These are phyloP conservation scores for Monosporascus cannonballus DNA, from an alignment of 2,329 filamentous ascomycete species.

Conservation along the genomic window DNA sequence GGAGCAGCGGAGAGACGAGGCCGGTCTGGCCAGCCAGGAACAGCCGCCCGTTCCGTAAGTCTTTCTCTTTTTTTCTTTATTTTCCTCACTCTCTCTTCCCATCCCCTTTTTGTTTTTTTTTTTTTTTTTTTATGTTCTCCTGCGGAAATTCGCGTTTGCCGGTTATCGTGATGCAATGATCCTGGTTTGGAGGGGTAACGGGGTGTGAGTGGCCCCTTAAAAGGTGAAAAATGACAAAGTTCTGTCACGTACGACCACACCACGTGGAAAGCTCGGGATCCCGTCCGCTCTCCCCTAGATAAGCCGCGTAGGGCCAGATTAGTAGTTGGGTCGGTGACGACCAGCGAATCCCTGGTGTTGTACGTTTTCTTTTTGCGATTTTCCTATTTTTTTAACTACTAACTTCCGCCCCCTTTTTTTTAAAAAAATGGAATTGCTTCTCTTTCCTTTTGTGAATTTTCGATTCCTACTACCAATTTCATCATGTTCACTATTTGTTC, in stretches of 20 bases:
- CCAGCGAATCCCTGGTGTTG: conserved; percentile 19
- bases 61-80: neutral
- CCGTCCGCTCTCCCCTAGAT: conserved; percentile 18
- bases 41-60: conserved; percentile 41
- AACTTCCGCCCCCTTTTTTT: neutral
- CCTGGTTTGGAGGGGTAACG: neutral
- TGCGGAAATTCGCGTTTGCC: neutral
- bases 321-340: no score
- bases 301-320: conserved; percentile 13
- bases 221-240: neutral
- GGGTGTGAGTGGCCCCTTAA: neutral
- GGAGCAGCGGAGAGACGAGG: conserved; percentile 28
- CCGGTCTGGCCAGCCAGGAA: conserved; percentile 13
- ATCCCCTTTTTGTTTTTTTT: neutral
- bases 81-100: neutral
- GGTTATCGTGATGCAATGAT: neutral
- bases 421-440: neutral
- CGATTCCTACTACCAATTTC: neutral
- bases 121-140: neutral
- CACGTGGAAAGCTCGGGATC: conserved; percentile 15
- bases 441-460: neutral
- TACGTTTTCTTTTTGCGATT: conserved; percentile 14
- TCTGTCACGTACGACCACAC: conserved; percentile 16
- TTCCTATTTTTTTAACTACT: no score
- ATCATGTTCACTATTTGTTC: neutral